Evolutionary conservation across 2,329 filamentous ascomycete species (phyloP).

Genomic region (Colletotrichum karsti): DNA sequence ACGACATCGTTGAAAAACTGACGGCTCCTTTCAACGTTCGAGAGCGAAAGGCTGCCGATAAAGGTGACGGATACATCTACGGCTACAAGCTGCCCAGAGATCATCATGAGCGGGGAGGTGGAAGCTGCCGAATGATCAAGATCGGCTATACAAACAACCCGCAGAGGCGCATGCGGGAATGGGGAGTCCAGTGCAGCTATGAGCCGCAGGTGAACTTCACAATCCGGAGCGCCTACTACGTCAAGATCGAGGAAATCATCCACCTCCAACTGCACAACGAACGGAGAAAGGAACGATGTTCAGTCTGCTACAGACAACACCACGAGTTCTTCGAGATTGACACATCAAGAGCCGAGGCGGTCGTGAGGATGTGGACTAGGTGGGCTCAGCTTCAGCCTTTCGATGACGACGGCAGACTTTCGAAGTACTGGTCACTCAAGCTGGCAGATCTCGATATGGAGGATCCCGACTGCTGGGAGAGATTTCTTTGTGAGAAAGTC

Average conservation of each 20-base stretch:
- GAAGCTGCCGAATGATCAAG: constrained; percentile 32
- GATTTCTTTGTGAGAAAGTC: background rate
- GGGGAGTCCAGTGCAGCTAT: constrained; percentile 36
- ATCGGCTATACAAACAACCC: constrained; percentile 37
- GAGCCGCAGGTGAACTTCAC: constrained; percentile 27
- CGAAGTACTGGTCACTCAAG: constrained; percentile 31
- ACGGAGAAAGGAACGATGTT: constrained; percentile 37
- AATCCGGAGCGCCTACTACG: constrained; percentile 31
- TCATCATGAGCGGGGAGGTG: background rate
- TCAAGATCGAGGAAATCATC: constrained; percentile 38
- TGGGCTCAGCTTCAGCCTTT: constrained; percentile 40
- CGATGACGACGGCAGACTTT: constrained; percentile 33
- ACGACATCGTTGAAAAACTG: background rate
- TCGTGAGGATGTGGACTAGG: constrained; percentile 35
- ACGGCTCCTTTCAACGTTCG: background rate
- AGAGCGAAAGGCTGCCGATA: background rate
- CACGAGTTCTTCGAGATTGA: constrained; percentile 42
- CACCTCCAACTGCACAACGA: constrained; percentile 37
- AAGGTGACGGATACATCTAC: background rate
- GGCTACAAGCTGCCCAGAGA: background rate
- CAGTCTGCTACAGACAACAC: constrained; percentile 26
- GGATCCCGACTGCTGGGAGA: background rate
- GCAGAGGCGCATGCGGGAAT: constrained; percentile 33
- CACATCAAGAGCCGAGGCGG: constrained; percentile 19
- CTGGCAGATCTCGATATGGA: background rate